These are phyloP conservation scores for Mycosphaerella sp. DNA, from an alignment of 2,329 filamentous ascomycete genomes.

Conservation along the genomic window DNA sequence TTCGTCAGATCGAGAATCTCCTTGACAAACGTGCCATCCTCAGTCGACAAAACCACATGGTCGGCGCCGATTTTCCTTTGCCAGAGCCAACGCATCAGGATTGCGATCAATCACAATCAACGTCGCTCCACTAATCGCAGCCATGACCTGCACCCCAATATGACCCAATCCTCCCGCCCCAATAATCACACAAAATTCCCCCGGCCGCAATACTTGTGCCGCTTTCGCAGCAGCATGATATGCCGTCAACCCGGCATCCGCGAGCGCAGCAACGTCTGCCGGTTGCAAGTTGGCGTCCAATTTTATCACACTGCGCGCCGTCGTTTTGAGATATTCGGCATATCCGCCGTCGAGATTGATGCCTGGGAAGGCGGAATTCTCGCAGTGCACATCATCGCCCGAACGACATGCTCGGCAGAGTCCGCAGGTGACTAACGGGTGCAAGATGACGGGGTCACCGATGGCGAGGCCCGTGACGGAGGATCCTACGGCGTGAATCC, in stretches of 20 bases:
- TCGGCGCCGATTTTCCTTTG: slow-evolving; percentile 25
- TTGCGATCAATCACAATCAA: slow-evolving; percentile 25
- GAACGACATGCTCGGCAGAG: slow-evolving; percentile 25
- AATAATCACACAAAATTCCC: slow-evolving; percentile 24
- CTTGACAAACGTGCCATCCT: slow-evolving; percentile 22
- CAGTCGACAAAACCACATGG: slow-evolving; percentile 18
- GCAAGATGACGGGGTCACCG: slow-evolving; percentile 25
- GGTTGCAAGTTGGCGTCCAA: slow-evolving; percentile 24
- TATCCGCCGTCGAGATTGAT: slow-evolving; percentile 26
- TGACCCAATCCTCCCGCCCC: slow-evolving; percentile 22
- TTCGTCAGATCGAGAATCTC: slow-evolving; percentile 22
- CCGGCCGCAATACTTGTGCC: slow-evolving; percentile 22
- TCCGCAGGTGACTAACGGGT: slow-evolving; percentile 25
- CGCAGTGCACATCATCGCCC: slow-evolving; percentile 27
- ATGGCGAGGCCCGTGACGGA: slow-evolving; percentile 19
- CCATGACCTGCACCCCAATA: slow-evolving; percentile 24
- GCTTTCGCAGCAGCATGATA: slow-evolving; percentile 25
- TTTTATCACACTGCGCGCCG: slow-evolving; percentile 26
- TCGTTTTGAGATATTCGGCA: slow-evolving; percentile 25
- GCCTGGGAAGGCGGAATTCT: slow-evolving; percentile 22
- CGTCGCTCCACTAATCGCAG: slow-evolving; percentile 24
- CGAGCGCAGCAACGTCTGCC: slow-evolving; percentile 25
- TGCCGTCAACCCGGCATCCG: slow-evolving; percentile 25
- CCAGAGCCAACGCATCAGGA: slow-evolving; percentile 20
- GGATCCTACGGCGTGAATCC: slow-evolving; percentile 22